Percentiles rank a stretch among this genome's conserved stretches.
Conservation (phyloP, 169 alveolate genomes). For the Plasmodium gallinaceum region DNA sequence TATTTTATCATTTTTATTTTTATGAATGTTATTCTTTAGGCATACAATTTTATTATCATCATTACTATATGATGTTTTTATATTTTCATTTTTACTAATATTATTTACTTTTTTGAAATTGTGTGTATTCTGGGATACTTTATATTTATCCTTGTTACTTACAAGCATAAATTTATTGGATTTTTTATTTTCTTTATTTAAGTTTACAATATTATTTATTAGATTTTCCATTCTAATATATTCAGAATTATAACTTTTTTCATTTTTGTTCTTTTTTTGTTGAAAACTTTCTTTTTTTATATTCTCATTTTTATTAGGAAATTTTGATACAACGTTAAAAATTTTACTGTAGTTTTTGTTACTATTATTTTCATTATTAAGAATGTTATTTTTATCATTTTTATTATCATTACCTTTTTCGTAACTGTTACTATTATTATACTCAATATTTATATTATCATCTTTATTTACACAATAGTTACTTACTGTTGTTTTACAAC, state of each 20-base stretch:
- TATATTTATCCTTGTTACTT: not conserved
- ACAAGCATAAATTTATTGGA: not conserved
- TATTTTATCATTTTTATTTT: not conserved
- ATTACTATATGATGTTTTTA: not conserved
- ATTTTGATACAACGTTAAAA: not conserved
- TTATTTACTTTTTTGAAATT: not conserved
- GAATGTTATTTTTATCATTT: not conserved
- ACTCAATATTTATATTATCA: not conserved
- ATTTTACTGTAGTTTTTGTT: not conserved
- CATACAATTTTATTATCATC: not conserved
- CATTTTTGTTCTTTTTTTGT: not conserved
- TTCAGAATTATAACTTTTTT: not conserved
- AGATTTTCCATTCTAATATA: conserved; percentile 1
- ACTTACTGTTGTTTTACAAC: too few relatives aligned
- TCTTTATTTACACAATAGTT: not conserved
- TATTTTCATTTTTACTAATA: not conserved
- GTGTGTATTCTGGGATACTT: not conserved
- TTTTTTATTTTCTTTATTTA: conserved; percentile 1
- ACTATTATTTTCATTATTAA: too few relatives aligned
- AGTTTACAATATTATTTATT: not conserved
- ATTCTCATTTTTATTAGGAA: not conserved
- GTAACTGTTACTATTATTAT: not conserved
- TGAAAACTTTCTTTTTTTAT: not conserved
- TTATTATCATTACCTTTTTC: not conserved
- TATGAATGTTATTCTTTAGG: not conserved